Base-by-base conservation (phyloP, 768 basidiomycete genomes). In the Zangia roseola region DNA sequence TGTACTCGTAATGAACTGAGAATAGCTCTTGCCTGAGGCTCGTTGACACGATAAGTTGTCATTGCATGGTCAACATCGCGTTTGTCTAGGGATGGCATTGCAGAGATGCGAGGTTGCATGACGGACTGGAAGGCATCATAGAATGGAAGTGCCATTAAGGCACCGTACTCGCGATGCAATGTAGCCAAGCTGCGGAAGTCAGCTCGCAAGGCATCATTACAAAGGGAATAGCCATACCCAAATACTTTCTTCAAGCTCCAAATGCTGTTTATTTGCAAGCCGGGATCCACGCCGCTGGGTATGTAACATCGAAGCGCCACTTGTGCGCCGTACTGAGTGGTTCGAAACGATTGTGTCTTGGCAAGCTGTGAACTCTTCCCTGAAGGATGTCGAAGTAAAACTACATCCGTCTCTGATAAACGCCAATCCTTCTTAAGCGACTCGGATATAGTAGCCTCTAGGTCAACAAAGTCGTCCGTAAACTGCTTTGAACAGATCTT, bases 1-100 rank as follows among this genome's bases (percentile, higher is more conserved):
- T 81, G 66, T 0, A 78, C 78, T 40, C 74, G 69, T 55, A 94
- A 73, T 0, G 93, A 82, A 26, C 83, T 83, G 13, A 90, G 64
- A 33, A 99, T 91, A 9, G 97, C 97, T 28, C 72, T 78, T 8
- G 97, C 94, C 67, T 99, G 97, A 2, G 97, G 97, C 63, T 94
- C 87, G 62, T 99, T 99, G 43, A 97, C 81, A 34, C 76, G 73
- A 63, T 87, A 86, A 3, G 71, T 71, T 8, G 73, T 61, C 86
- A 94, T 93, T 9, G 84, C 77, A 46, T 78, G 73, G 43, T 78
- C 65, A 7, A 95, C 64, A 21, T 84, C 81, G n/a, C 60, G 65
- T 6, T 58, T 50, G 8, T 83, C 76, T 28, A 82, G 52, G n/a
- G 57, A 63, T 1, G 78, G 65, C 8, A 71, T 67, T 36, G 63